These are phyloP conservation scores for Casuarina glauca DNA, from an alignment of 306 rosid genomes.

Conservation along the genomic window DNA sequence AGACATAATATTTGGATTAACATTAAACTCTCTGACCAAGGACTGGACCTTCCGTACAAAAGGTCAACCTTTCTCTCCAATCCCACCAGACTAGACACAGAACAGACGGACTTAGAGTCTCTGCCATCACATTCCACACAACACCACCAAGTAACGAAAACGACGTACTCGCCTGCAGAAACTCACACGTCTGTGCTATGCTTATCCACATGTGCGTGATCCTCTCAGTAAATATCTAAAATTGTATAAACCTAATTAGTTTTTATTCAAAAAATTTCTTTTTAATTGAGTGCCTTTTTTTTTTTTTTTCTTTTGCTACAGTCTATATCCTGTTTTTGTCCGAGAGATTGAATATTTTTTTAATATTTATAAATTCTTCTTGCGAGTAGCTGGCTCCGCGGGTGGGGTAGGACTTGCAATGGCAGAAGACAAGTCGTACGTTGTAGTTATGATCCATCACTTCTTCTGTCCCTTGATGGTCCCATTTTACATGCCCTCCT, in stretches of 20 bases:
- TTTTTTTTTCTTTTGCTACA: too few relatives aligned
- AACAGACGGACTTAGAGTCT: neutral
- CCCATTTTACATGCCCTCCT: constrained; percentile 2
- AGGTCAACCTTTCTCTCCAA: constrained; percentile 47
- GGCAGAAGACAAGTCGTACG: constrained; percentile 29
- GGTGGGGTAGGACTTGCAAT: neutral
- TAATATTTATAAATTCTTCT: too few relatives aligned
- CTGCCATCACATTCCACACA: neutral
- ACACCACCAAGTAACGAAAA: neutral
- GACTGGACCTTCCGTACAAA: constrained; percentile 37
- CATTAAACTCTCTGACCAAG: constrained; percentile 19
- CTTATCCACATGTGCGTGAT: too few relatives aligned
- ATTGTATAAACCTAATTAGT: too few relatives aligned
- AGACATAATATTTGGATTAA: neutral
- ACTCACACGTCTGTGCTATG: too few relatives aligned
- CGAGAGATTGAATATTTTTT: too few relatives aligned
- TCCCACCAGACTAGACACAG: constrained; percentile 18
- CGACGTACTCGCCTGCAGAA: neutral
- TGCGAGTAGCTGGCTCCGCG: constrained; percentile 14
- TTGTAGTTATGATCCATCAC: constrained; percentile 31
- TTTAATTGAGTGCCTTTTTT: too few relatives aligned
- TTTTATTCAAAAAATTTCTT: too few relatives aligned
- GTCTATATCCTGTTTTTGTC: too few relatives aligned
- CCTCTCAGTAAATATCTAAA: too few relatives aligned
- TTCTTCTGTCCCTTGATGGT: constrained; percentile 4